Percentiles rank a stretch among this genome's conserved stretches.
Evolutionary conservation across 2,329 filamentous ascomycete genomes (phyloP).

Genomic region (Xenosphaeropsis pyriputrescens): DNA sequence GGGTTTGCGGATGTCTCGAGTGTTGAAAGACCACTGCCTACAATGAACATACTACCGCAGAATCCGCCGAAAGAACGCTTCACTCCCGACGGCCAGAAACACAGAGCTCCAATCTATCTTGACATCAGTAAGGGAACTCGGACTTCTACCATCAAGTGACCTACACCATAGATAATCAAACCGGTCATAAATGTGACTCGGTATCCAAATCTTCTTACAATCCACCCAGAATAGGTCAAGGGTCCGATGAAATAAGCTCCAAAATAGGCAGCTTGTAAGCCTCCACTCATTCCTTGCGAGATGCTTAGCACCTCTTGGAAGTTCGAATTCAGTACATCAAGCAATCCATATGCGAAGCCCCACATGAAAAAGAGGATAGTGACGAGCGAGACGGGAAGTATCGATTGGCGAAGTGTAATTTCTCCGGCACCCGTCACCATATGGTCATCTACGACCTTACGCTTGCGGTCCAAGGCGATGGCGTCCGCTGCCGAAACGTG

Average conservation of each 20-base stretch:
- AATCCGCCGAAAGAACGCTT: constrained; percentile 19
- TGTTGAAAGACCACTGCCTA: constrained; percentile 56
- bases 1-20: constrained; percentile 67
- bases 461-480: neutral
- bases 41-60: constrained; percentile 36
- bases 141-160: constrained; percentile 46
- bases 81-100: constrained; percentile 25
- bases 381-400: constrained; percentile 26
- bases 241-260: constrained; percentile 58
- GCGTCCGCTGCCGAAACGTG: neutral
- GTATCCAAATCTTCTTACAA: constrained; percentile 47
- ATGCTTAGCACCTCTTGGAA: constrained; percentile 24
- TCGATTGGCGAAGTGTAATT: constrained; percentile 25
- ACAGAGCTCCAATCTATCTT: too few species aligned
- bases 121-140: constrained; percentile 43
- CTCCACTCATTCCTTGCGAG: constrained; percentile 3
- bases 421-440: constrained; percentile 22
- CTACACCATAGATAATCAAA: constrained; percentile 46
- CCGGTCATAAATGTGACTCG: constrained; percentile 51
- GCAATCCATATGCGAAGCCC: constrained; percentile 36
- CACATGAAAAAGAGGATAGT: constrained; percentile 35
- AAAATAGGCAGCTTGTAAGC: constrained; percentile 15
- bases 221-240: constrained; percentile 49
- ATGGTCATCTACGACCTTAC: constrained; percentile 1
- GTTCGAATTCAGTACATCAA: constrained; percentile 24